Conservation (phyloP, 371 early-diverging fungal genomes). For the Mucor mucedo region DNA sequence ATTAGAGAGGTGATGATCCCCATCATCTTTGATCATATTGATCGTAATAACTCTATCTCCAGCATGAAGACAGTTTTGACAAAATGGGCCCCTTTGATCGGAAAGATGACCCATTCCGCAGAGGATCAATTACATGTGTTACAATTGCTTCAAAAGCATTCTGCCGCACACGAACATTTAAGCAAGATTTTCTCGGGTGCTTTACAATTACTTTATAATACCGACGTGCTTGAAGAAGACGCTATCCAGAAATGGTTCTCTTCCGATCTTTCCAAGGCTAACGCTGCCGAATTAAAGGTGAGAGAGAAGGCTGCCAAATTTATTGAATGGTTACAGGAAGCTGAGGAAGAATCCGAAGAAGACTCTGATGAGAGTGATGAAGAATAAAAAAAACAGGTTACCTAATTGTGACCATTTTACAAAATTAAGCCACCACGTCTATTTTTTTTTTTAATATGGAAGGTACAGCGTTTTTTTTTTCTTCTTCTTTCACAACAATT, state of each 20-base stretch:
- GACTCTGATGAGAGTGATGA: conserved; percentile 31
- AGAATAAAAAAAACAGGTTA: conserved; percentile 8
- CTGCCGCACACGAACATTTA: conserved; percentile 48
- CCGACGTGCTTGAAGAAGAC: conserved; percentile 86
- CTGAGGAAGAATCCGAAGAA: conserved; percentile 55
- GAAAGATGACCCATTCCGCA: conserved; percentile 71
- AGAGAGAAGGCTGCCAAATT: conserved; percentile 60
- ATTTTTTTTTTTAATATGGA: background rate
- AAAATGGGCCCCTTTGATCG: conserved; percentile 76
- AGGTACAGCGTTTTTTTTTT: conserved; percentile 10
- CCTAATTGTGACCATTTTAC: background rate
- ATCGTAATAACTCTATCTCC: conserved; percentile 38
- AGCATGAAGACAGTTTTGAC: conserved; percentile 55
- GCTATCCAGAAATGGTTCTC: conserved; percentile 80
- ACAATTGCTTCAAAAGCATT: conserved; percentile 64
- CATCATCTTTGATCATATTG: conserved; percentile 63
- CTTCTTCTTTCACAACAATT: conserved; percentile 14
- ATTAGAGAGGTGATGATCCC: conserved; percentile 79
- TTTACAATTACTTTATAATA: conserved; percentile 76
- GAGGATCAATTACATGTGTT: conserved; percentile 83
- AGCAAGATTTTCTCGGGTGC: conserved; percentile 66
- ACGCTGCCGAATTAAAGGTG: conserved; percentile 38
- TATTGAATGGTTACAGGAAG: conserved; percentile 74
- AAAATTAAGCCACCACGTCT: background rate
- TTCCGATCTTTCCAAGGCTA: conserved; percentile 40